Conservation (phyloP, 148 eudicot genomes). For the Cornus controversa region DNA sequence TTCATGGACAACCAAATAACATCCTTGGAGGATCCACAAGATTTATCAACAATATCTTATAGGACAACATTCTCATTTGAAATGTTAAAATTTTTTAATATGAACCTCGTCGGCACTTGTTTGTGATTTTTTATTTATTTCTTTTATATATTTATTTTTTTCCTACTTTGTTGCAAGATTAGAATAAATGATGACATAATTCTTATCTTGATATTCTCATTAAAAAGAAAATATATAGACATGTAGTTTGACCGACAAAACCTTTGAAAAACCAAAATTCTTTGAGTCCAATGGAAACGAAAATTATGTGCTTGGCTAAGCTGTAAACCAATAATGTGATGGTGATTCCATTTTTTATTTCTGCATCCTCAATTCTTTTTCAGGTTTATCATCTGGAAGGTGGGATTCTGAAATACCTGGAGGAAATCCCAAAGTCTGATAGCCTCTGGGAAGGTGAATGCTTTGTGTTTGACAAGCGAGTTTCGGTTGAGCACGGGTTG, state of each 20-base stretch:
- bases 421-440: conserved; percentile 75
- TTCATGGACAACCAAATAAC: too few relatives aligned
- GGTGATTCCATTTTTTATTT: background rate
- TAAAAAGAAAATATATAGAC: too few relatives aligned
- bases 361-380: background rate
- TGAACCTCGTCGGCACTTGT: too few relatives aligned
- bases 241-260: background rate
- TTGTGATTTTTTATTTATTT: too few relatives aligned
- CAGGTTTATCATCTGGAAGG: conserved; percentile 95
- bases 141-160: too few relatives aligned
- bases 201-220: background rate
- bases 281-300: background rate
- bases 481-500: conserved; percentile 90
- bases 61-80: too few relatives aligned
- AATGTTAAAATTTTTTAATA: too few relatives aligned
- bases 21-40: too few relatives aligned
- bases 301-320: background rate
- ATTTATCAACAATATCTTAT: too few relatives aligned
- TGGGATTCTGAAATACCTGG: conserved; percentile 87
- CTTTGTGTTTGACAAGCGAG: conserved; percentile 96
- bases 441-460: conserved; percentile 98
- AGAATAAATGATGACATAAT: too few relatives aligned
- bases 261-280: background rate
- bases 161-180: too few relatives aligned
- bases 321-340: background rate